Evolutionary conservation across 495 filamentous ascomycete species (phyloP), one percentile per base, ranked within the genome.

Genomic region (Neohortaea acidophila): DNA sequence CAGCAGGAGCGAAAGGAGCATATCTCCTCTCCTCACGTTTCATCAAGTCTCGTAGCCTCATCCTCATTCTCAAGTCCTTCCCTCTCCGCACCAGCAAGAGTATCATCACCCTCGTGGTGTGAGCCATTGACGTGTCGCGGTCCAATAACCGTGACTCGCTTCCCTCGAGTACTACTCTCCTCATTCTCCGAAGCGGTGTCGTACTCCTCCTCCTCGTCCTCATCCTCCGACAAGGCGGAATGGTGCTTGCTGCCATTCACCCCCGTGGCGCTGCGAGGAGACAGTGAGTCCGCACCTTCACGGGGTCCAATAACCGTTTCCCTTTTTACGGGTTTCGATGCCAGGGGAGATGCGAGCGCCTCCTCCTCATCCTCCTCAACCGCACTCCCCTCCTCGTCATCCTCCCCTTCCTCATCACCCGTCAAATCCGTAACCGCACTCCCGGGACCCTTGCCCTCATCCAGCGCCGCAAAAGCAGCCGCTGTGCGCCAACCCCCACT

Each of bases 101-200:
- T n/a, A 27, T n/a, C 24, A 7, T 27, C 24, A 7, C 24, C 24
- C 24, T 27, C 24, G n/a, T n/a, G 8, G 8, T 27, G 24, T n/a
- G 24, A 27, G 8, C n/a, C n/a, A 27, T 7, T 7, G n/a, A 27
- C 24, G n/a, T 7, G 24, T n/a, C 8, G n/a, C 24, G 34, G 34
- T 6, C 34, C 34, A 25, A 37, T 37, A 22, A 37, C 34, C 7
- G 34, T 37, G 4, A 12, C 22, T 26, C 34, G 34, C 12, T 37
- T 37, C 21, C 18, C 20, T n/a, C 13, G 3, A 14, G 7, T 21
- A 3, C 5, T 9, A 25, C 34, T 26, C 34, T 26, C n/a, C 5
- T 6, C n/a, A n/a, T n/a, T 31, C 4, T 8, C 17, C 5, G 32
- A 34, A n/a, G 20, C 34, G 14, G 9, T n/a, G 9, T 4, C 14